Evolutionary conservation across 2,329 filamentous ascomycete genomes (phyloP), one percentile per base, ranked within the genome.

Genomic region (Arthrobotrys musiformis): DNA sequence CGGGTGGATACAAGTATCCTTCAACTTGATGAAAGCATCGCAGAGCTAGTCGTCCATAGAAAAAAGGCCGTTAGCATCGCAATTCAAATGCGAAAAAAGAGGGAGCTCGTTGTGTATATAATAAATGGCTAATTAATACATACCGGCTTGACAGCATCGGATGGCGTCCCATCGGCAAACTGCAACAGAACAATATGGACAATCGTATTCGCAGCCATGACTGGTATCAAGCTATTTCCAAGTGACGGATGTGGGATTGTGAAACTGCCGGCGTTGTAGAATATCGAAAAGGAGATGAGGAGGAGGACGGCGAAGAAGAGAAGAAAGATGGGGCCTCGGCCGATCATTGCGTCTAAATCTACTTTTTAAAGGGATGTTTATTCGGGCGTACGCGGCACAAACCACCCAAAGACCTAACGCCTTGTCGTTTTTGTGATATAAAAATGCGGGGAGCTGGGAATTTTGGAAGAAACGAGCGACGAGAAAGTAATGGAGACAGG

Each of bases 271-370:
- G 66, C 44, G 73, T 70, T 77, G 52, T 61, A 77, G 42, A 77
- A 62, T 35, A 77, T 52, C 60, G 73, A 77, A 66, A 77, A 77
- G 73, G 73, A 77, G 30, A 77, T 48, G 35, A 77, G 66, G 42
- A 77, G 73, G 37, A 77, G 73, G 33, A 35, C 37, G 8, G 73
- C 73, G 42, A 77, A 77, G 73, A 70, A 70, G 66, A 77, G 73
- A 50, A 77, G 66, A 24, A 77, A 77, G 60, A 77, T 19, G 15
- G 66, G 66, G 2, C 73, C 73, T 15, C 73, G 66, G 50, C 73
- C 73, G 60, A 77, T 77, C 73, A 77, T 76, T 50, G 28, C 19
- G 28, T 17, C 40, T 35, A 42, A n/a, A n/a, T n/a, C n/a, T n/a
- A n/a, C n/a, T n/a, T n/a, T 17, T 33, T 19, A 42, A 42, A 19